A percentile compares a stretch with the other conserved stretches of the same genome.
phyloP scores from a whole-genome alignment of 495 filamentous ascomycete species.

The Talaromyces wortmannii region DNA sequence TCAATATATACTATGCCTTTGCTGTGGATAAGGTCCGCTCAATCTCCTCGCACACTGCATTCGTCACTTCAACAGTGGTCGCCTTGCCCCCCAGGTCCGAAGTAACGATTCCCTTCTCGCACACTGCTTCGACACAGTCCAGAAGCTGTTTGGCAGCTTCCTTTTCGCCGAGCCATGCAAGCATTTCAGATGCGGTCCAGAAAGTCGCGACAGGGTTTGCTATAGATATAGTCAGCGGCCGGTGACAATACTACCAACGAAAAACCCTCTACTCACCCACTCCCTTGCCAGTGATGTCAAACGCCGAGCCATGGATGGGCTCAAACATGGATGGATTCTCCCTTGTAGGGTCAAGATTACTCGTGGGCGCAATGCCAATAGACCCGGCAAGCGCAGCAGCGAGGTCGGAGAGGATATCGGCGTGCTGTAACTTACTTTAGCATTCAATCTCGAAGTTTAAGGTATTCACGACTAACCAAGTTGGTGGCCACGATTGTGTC shows the following conservation, averaged over 20 bases:
- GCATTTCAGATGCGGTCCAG: conserved; percentile 59
- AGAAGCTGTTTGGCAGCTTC: conserved; percentile 44
- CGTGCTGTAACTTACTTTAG: conserved; percentile 14
- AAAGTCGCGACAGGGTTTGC: conserved; percentile 63
- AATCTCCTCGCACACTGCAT: conserved; percentile 25
- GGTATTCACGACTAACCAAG: conserved; percentile 6
- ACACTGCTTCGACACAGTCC: conserved; percentile 48
- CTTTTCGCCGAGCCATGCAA: conserved; percentile 51
- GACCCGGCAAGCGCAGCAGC: conserved; percentile 41
- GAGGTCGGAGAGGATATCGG: conserved; percentile 44
- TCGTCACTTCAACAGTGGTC: conserved; percentile 46
- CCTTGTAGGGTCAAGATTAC: conserved; percentile 52
- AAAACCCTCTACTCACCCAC: no score
- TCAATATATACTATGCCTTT: no score
- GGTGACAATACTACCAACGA: no score
- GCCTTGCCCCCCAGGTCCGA: conserved; percentile 45
- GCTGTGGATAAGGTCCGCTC: no score
- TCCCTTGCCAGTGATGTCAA: conserved; percentile 62
- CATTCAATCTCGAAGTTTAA: no score
- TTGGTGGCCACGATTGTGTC: conserved; percentile 48
- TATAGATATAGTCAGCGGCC: not conserved
- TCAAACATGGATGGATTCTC: conserved; percentile 53
- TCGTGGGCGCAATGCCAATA: conserved; percentile 45
- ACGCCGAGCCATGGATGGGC: conserved; percentile 54
- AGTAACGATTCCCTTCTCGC: conserved; percentile 43